Base-by-base conservation (phyloP, 345 rosid species). In the Gossypium thurberi region DNA sequence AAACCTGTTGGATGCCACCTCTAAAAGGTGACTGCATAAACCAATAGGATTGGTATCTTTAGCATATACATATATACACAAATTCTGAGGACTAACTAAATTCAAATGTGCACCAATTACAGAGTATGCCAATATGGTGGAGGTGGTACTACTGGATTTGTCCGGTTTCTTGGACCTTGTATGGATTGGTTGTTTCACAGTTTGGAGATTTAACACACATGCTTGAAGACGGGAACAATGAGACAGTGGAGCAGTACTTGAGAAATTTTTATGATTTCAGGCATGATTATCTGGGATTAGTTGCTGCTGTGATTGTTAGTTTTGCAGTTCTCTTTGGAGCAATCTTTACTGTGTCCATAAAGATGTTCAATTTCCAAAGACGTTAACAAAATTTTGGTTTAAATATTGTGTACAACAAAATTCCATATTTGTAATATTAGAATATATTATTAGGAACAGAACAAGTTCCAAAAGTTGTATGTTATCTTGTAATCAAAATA, bases 111-210 rank as follows among this genome's bases (percentile, higher is more conserved):
- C 9, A 18, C 17, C 53, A 43, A 44, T n/a, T 8, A 46, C 61
- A 62, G 77, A 74, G 64, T 5, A 74, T 52, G 43, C 88, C 71
- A 2, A 1, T 65, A 13, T 74, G 64, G 77, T 64, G 77, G 77
- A 74, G 71, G 37, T 74, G 90, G 89, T 86, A 82, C 65, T 86
- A 86, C 66, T 84, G 87, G 87, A 28, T 33, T 5, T 78, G 86
- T 46, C 90, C 90, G 0, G 74, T 80, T 10, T 26, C 90, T 14
- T 84, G 86, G 88, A 86, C 90, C 55, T 8, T 83, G 70, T 81
- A 86, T 53, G 90, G 90, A 71, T 28, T 86, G 70, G 48, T 83
- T 65, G 76, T 53, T 64, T 83, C 90, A 48, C 88, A 84, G 57
- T 86, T 74, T 17, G 84, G 85, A 63, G 88, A 84, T 52, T 0